phyloP scores from a whole-genome alignment of 495 filamentous ascomycete species.

The Podospora conica region DNA sequence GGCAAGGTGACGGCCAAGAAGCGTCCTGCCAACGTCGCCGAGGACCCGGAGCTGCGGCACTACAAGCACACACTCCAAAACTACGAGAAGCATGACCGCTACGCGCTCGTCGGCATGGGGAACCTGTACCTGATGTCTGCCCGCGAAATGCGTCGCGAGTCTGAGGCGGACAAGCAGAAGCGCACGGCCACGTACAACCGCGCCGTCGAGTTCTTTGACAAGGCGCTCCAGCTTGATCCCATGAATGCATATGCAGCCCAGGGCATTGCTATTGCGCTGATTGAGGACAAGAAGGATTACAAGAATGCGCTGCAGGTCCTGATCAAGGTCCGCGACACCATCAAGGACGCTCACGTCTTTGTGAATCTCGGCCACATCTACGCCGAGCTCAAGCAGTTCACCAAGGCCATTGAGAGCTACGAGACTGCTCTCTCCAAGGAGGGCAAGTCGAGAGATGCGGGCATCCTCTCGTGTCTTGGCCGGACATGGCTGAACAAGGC shows the following conservation, averaged over 20 bases:
- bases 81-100: constrained; percentile 93
- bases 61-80: constrained; percentile 94
- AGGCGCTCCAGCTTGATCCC: constrained; percentile 84
- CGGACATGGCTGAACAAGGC: constrained; percentile 89
- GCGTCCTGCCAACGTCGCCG: constrained; percentile 67
- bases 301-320: constrained; percentile 76
- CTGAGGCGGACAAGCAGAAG: constrained; percentile 84
- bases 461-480: constrained; percentile 83
- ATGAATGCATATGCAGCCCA: constrained; percentile 95
- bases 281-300: constrained; percentile 88
- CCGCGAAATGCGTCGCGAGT: constrained; percentile 87
- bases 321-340: constrained; percentile 76
- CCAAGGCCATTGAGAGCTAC: constrained; percentile 87
- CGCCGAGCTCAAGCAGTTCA: constrained; percentile 80
- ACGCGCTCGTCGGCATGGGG: constrained; percentile 91
- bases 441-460: constrained; percentile 64
- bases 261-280: constrained; percentile 85
- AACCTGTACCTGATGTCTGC: constrained; percentile 82
- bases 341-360: constrained; percentile 79
- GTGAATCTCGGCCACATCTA: constrained; percentile 92
- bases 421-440: constrained; percentile 84
- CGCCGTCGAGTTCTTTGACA: constrained; percentile 97
- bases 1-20: constrained; percentile 70
- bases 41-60: constrained; percentile 86
- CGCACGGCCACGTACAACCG: constrained; percentile 77